Evolutionary conservation across 306 rosid species (phyloP), one percentile per base, ranked within the genome.

Genomic region (Ceratonia siliqua): DNA sequence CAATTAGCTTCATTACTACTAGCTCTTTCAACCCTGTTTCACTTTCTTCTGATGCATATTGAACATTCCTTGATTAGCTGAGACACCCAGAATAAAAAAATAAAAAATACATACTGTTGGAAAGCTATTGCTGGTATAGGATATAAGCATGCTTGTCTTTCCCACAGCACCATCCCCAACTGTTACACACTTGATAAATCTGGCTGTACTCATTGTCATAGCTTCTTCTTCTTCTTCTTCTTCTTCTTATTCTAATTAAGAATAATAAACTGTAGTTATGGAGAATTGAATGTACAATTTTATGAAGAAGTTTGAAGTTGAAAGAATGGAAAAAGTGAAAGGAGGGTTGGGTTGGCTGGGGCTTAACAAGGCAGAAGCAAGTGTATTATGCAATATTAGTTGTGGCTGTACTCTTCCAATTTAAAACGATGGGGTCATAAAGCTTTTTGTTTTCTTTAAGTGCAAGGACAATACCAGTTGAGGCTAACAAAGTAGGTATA

Each of bases 91-190:
- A 18, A 20, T 13, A 9, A 38, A 6, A 54, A 5, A 61, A 68
- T 13, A 9, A 38, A 6, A 54, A 5, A 61, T 62, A 75, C 90
- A 18, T 83, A 93, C 98, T 6, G 96, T 90, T 25, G 98, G 98
- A 76, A 93, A 93, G 25, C 95, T 89, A 28, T 93, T 93, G 89
- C 97, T 92, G 36, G 97, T 92, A 70, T 92, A 92, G 32, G 97
- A 92, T 63, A 92, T 92, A 20, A 92, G 98, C 98, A 93, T 90
- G 87, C 98, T 90, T n/a, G 98, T 93, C 54, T 93, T 93, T 52
- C 98, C 98, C 17, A 93, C 98, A 25, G 98, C 98, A 18, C 98
- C 98, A 86, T 93, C 98, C 2, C 98, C 98, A 35, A 93, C 98
- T 2, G 98, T 93, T 10, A 93, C 96, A 78, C 98, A 93, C 83